These are phyloP conservation scores for Amaranthus palmeri DNA, from an alignment of 148 eudicot genomes.

Conservation along the genomic window DNA sequence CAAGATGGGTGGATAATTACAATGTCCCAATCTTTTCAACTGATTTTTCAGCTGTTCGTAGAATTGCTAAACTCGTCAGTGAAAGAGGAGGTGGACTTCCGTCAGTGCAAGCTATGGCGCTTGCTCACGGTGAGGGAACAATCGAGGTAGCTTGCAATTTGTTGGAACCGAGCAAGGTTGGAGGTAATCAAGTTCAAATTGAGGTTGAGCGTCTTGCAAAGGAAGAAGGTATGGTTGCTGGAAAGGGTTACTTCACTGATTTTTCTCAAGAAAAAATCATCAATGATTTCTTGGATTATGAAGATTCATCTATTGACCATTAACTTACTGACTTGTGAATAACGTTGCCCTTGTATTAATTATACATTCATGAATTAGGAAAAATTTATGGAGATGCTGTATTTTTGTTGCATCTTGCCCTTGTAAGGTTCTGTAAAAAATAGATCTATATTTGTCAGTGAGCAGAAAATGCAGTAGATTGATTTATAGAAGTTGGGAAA, in stretches of 20 bases:
- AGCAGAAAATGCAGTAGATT: too few relatives aligned
- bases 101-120: constrained; percentile 90
- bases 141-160: constrained; percentile 81
- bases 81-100: constrained; percentile 73
- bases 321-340: neutral
- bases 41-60: constrained; percentile 51
- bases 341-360: too few relatives aligned
- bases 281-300: constrained; percentile 38
- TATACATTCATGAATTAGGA: too few relatives aligned
- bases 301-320: constrained; percentile 13
- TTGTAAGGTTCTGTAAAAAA: too few relatives aligned
- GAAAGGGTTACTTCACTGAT: constrained; percentile 78
- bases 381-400: too few relatives aligned
- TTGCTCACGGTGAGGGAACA: constrained; percentile 62
- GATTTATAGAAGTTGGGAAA: too few relatives aligned
- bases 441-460: too few relatives aligned
- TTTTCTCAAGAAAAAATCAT: constrained; percentile 47
- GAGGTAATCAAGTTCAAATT: constrained; percentile 53
- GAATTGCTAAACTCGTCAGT: constrained; percentile 64
- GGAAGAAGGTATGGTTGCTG: constrained; percentile 55
- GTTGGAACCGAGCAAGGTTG: constrained; percentile 49
- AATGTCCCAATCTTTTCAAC: constrained; percentile 62
- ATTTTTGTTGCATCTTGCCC: too few relatives aligned
- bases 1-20: constrained; percentile 86
- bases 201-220: constrained; percentile 60